phyloP scores from a whole-genome alignment of 148 eudicot species.

The Vaccinium corymbosum region DNA sequence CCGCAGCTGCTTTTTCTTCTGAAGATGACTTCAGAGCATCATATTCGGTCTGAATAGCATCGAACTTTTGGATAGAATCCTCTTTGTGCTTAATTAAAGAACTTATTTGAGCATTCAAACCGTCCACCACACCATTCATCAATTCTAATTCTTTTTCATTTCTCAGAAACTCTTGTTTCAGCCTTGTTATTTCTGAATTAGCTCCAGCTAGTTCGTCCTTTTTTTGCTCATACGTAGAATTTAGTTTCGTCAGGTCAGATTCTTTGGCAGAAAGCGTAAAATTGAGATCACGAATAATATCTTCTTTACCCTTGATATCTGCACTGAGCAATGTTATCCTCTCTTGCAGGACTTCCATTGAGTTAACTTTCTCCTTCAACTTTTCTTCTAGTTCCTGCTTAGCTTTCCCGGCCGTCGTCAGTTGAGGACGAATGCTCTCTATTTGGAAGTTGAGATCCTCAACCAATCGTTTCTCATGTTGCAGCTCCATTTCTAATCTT shows the following conservation, averaged over 20 bases:
- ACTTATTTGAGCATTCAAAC: constrained; percentile 39
- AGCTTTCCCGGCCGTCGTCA: constrained; percentile 35
- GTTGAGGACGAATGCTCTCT: constrained; percentile 35
- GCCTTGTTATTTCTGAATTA: constrained; percentile 34
- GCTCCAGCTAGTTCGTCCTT: constrained; percentile 39
- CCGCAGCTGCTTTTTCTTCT: constrained; percentile 46
- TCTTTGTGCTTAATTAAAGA: constrained; percentile 46
- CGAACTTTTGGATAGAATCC: constrained; percentile 32
- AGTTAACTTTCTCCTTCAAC: constrained; percentile 57
- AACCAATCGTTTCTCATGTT: constrained; percentile 39
- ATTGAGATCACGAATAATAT: constrained; percentile 33
- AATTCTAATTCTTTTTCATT: constrained; percentile 42
- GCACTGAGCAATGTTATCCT: constrained; percentile 42
- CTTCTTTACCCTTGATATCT: constrained; percentile 73
- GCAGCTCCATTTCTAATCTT: constrained; percentile 50
- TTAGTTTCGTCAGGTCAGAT: constrained; percentile 38
- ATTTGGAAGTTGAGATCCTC: constrained; percentile 47
- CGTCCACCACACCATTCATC: constrained; percentile 41
- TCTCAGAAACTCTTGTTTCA: constrained; percentile 43
- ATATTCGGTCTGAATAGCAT: constrained; percentile 38
- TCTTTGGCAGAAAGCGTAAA: constrained; percentile 51
- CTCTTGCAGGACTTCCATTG: constrained; percentile 53
- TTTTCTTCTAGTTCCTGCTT: constrained; percentile 53
- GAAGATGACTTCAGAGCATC: constrained; percentile 39
- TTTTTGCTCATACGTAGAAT: constrained; percentile 34